Percentiles rank a stretch among this genome's conserved stretches.
phyloP scores from a whole-genome alignment of 768 basidiomycete species.

The Naematelia encephala region DNA sequence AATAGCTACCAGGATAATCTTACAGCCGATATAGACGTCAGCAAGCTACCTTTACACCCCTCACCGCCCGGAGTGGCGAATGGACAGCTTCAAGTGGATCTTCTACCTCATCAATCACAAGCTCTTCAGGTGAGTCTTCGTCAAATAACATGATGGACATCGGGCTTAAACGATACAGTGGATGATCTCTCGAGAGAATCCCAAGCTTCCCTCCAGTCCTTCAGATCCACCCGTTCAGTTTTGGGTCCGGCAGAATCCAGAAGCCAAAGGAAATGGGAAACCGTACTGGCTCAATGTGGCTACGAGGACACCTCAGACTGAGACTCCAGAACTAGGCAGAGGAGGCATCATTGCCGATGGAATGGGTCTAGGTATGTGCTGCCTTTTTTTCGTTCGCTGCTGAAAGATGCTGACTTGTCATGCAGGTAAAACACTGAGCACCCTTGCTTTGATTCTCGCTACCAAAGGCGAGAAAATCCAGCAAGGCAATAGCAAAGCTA shows the following conservation, averaged over 20 bases:
- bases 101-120: slow-evolving; percentile 70
- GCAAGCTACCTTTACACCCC: slow-evolving; percentile 67
- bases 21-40: slow-evolving; percentile 58
- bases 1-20: slow-evolving; percentile 34
- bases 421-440: slow-evolving; percentile 83
- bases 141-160: not conserved
- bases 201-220: slow-evolving; percentile 64
- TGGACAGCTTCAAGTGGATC: slow-evolving; percentile 66
- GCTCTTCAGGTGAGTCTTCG: slow-evolving; percentile 30
- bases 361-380: slow-evolving; percentile 65
- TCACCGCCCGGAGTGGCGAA: slow-evolving; percentile 67
- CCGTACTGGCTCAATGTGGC: slow-evolving; percentile 77
- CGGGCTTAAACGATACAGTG: slow-evolving; percentile 54
- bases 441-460: slow-evolving; percentile 73
- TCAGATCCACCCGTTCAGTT: slow-evolving; percentile 78
- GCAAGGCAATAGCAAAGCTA: slow-evolving; percentile 60
- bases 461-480: slow-evolving; percentile 65
- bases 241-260: slow-evolving; percentile 59
- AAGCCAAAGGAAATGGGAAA: slow-evolving; percentile 41
- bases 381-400: not conserved
- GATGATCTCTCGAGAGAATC: slow-evolving; percentile 79
- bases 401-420: not conserved
- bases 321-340: slow-evolving; percentile 64
- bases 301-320: slow-evolving; percentile 69
- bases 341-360: slow-evolving; percentile 88